Evolutionary conservation across 352 stramenopile species (phyloP), one percentile per base, ranked within the genome.

Genomic region (Phytopythium boreale): DNA sequence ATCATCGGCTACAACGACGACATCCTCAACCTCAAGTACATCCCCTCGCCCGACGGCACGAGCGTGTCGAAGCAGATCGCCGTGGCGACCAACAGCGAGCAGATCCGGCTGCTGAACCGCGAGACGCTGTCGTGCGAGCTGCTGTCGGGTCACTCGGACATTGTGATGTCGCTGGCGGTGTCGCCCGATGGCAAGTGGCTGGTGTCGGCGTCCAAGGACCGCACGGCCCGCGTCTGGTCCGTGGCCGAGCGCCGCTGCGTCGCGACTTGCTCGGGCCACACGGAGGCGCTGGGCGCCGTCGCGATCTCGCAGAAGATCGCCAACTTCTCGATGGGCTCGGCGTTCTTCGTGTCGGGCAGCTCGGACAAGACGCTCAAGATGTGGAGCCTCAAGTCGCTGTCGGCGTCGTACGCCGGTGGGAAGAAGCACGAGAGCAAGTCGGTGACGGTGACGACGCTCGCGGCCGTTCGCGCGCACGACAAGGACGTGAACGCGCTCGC

Each of bases 331-430:
- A 88, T 82, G 41, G 93, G 88, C 57, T 75, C 85, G 56, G 92
- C 90, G 9, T 99, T 99, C 80, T 97, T 96, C 66, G 88, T 99
- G 19, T 98, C 95, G n/a, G 97, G 93, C 15, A 98, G 91, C 64
- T 87, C 93, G 31, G 98, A 99, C 84, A 92, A 97, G 74, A 99
- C 97, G 39, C 81, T 99, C 27, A 99, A 99, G 80, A 84, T 98
- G 75, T 99, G 97, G 96, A 94, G 92, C 62, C 73, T 99, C 22
- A 82, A 89, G 78, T 79, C 71, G 61, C 84, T 92, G 36, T 70
- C 76, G 22, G 65, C 56, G 8, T 61, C 63, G 20, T 91, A 92
- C 64, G 68, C 62, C 55, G 59, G 67, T 17, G 62, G 75, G 68
- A 76, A 80, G 39, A 80, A 82, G 50, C 56, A 53, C 20, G 37